Conservation (phyloP, 805 yeast genomes). For the Lachancea mirantina region DNA sequence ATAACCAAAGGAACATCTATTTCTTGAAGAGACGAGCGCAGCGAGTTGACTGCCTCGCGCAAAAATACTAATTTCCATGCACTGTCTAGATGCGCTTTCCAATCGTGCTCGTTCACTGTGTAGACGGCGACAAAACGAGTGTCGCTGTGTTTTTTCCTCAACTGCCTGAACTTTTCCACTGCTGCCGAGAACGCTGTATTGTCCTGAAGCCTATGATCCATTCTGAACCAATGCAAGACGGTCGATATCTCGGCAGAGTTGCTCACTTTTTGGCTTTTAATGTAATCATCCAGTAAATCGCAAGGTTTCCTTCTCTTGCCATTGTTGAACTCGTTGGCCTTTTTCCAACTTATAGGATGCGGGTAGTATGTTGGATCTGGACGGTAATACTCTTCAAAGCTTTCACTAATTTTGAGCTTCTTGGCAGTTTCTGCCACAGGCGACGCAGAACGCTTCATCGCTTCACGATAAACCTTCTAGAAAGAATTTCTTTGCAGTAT, state of each 20-base stretch:
- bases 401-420: slow-evolving; percentile 7
- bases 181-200: slow-evolving; percentile 38
- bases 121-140: slow-evolving; percentile 37
- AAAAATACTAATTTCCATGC: slow-evolving; percentile 38
- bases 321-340: slow-evolving; percentile 18
- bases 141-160: slow-evolving; percentile 9
- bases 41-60: slow-evolving; percentile 28
- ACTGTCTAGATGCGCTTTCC: slow-evolving; percentile 38
- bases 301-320: slow-evolving; percentile 15
- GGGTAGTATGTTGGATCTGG: slow-evolving; percentile 15
- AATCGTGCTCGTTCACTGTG: slow-evolving; percentile 36
- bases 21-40: slow-evolving; percentile 28
- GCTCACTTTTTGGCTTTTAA: slow-evolving; percentile 3
- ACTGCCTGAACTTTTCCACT: slow-evolving; percentile 26
- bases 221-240: slow-evolving; percentile 41
- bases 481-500: too few species aligned
- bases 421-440: slow-evolving; percentile 4
- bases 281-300: slow-evolving; percentile 9
- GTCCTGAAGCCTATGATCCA: slow-evolving; percentile 41
- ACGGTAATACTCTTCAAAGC: slow-evolving; percentile 13
- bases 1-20: slow-evolving; percentile 34
- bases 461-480: too few species aligned
- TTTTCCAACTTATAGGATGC: slow-evolving; percentile 13
- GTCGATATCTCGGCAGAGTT: slow-evolving; percentile 7
- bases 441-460: slow-evolving; percentile 5